A percentile compares a stretch with the other conserved stretches of the same genome.
These are phyloP conservation scores for Sugiyamaella sp. DNA, from an alignment of 1,139 yeast species.

Conservation along the genomic window DNA sequence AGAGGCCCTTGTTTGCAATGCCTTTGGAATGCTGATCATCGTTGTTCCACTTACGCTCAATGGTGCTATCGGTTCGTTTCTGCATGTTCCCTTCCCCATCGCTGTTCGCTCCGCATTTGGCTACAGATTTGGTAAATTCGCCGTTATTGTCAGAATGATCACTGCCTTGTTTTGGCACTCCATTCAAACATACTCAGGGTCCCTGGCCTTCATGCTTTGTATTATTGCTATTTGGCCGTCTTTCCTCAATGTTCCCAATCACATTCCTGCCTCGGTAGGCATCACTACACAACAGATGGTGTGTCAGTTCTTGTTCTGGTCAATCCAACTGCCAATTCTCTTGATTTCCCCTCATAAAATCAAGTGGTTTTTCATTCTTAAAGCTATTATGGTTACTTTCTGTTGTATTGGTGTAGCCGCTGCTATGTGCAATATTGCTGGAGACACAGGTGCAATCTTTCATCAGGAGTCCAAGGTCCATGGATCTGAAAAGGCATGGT, in stretches of 20 bases:
- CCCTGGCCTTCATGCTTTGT: slow-evolving; percentile 38
- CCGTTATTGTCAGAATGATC: slow-evolving; percentile 43
- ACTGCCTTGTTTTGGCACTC: slow-evolving; percentile 48
- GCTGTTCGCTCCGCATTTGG: slow-evolving; percentile 45
- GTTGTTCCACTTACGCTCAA: slow-evolving; percentile 43
- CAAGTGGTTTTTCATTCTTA: slow-evolving; percentile 43
- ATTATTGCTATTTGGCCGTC: slow-evolving; percentile 45
- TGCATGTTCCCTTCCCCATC: slow-evolving; percentile 46
- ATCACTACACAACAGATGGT: slow-evolving; percentile 45
- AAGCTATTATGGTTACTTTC: slow-evolving; percentile 42
- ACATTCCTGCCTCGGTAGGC: slow-evolving; percentile 43
- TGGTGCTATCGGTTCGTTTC: slow-evolving; percentile 46
- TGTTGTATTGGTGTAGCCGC: slow-evolving; percentile 45
- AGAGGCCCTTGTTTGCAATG: slow-evolving; percentile 41
- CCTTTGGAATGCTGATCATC: slow-evolving; percentile 43
- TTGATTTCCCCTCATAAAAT: slow-evolving; percentile 44
- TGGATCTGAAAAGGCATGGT: slow-evolving; percentile 44
- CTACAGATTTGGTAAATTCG: slow-evolving; percentile 41
- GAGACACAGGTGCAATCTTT: slow-evolving; percentile 41
- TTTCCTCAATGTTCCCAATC: slow-evolving; percentile 41
- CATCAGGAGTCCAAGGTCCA: slow-evolving; percentile 38
- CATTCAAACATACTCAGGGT: slow-evolving; percentile 45
- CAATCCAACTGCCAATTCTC: slow-evolving; percentile 44
- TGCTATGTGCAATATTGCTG: slow-evolving; percentile 31
- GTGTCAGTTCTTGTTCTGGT: slow-evolving; percentile 44